phyloP scores from a whole-genome alignment of 2,329 filamentous ascomycete species.

The Pseudovirgaria hyperparasitica region DNA sequence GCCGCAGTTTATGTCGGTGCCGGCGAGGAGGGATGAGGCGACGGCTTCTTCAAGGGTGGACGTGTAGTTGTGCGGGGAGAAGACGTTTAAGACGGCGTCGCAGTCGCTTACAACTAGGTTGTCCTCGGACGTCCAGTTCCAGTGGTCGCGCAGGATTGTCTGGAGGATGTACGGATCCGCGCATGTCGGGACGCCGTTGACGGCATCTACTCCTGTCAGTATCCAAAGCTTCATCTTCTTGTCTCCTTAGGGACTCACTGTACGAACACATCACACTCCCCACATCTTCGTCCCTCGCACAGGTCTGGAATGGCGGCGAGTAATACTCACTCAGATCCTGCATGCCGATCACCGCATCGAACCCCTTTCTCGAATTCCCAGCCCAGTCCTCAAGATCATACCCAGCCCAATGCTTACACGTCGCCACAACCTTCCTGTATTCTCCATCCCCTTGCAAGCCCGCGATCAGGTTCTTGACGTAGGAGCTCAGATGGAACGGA shows the following conservation, averaged over 20 bases:
- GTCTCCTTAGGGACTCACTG: slow-evolving; percentile 28
- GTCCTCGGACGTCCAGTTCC: slow-evolving; percentile 48
- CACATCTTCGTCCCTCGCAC: slow-evolving; percentile 32
- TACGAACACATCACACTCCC: slow-evolving; percentile 44
- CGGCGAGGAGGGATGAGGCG: slow-evolving; percentile 36
- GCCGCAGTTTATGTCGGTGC: slow-evolving; percentile 42
- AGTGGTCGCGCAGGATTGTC: slow-evolving; percentile 51
- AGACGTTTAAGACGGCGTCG: slow-evolving; percentile 48
- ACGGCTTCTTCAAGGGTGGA: slow-evolving; percentile 32
- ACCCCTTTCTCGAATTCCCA: slow-evolving; percentile 28
- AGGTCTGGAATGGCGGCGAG: slow-evolving; percentile 48
- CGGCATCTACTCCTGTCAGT: slow-evolving; percentile 34
- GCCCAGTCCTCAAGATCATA: slow-evolving; percentile 21
- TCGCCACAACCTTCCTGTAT: slow-evolving; percentile 20
- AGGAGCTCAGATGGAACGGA: slow-evolving; percentile 37
- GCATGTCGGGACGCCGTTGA: slow-evolving; percentile 55
- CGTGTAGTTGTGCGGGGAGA: slow-evolving; percentile 32
- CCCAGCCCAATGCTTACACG: slow-evolving; percentile 29
- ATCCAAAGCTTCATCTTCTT: too few relatives aligned
- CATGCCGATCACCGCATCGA: slow-evolving; percentile 42
- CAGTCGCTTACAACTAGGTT: slow-evolving; percentile 55
- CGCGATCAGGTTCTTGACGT: slow-evolving; percentile 40
- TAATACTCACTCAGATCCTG: slow-evolving; percentile 60
- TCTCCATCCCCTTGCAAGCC: slow-evolving; percentile 39
- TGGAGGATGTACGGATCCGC: slow-evolving; percentile 50